Evolutionary conservation across 2,329 filamentous ascomycete species (phyloP).

Genomic region (Monilinia aucupariae): DNA sequence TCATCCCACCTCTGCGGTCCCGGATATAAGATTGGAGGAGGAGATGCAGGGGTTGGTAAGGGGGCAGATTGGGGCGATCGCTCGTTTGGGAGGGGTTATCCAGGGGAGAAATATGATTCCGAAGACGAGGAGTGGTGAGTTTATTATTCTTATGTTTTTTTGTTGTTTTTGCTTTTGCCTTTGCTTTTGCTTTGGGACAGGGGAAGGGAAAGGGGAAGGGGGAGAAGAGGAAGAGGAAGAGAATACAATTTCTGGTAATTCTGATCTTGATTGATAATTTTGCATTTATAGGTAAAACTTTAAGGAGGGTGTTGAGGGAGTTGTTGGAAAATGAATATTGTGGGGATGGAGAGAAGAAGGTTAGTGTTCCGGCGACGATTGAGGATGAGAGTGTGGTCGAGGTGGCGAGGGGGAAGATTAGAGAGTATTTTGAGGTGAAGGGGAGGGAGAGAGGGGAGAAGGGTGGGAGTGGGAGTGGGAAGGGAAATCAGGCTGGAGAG

Average conservation of each 20-base stretch:
- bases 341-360: conserved; percentile 64
- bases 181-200: too few relatives aligned
- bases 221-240: not conserved
- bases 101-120: conserved; percentile 84
- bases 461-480: conserved; percentile 25
- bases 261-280: not conserved
- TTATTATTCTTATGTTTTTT: not conserved
- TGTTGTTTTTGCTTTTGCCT: too few relatives aligned
- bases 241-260: not conserved
- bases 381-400: conserved; percentile 74
- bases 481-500: too few relatives aligned
- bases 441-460: conserved; percentile 25
- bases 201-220: too few relatives aligned
- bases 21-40: conserved; percentile 40
- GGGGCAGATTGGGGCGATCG: conserved; percentile 80
- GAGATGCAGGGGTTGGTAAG: conserved; percentile 72
- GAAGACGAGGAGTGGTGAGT: conserved; percentile 56
- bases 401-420: conserved; percentile 64
- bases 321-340: conserved; percentile 81
- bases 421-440: conserved; percentile 63
- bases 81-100: conserved; percentile 77
- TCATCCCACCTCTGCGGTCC: conserved; percentile 48
- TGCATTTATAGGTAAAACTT: conserved; percentile 71
- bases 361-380: conserved; percentile 76
- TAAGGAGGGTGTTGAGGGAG: conserved; percentile 75